Evolutionary conservation across 176 grass and related monocot species (phyloP).

Genomic region (Dendrocalamus sinicus): DNA sequence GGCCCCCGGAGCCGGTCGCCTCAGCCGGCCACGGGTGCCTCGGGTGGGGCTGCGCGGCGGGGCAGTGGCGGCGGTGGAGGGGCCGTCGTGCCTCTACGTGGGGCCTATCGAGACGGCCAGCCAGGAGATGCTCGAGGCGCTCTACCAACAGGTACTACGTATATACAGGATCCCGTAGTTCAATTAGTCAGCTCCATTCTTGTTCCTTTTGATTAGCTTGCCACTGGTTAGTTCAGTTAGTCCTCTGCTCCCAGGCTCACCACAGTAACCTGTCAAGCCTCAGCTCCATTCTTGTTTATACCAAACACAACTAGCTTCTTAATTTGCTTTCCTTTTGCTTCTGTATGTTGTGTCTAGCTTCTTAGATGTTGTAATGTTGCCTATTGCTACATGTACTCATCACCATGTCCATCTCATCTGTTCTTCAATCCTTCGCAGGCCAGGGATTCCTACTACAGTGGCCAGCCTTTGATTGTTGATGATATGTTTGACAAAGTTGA

Average conservation of each 20-base stretch:
- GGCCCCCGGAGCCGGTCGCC: conserved; percentile 37
- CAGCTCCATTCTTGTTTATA: not conserved
- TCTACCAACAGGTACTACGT: conserved; percentile 74
- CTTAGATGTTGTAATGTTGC: not conserved
- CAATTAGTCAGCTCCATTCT: not conserved
- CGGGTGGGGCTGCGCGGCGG: conserved; percentile 34
- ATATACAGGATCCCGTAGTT: too few species aligned
- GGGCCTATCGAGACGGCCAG: conserved; percentile 95
- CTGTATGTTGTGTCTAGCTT: not conserved
- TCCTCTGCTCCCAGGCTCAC: too few species aligned
- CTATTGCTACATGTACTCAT: not conserved
- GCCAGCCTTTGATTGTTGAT: conserved; percentile 86
- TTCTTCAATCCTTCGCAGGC: conserved; percentile 51
- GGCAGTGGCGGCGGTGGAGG: conserved; percentile 41
- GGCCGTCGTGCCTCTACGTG: conserved; percentile 90
- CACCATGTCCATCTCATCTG: not conserved
- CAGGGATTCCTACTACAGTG: conserved; percentile 92
- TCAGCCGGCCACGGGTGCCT: conserved; percentile 32
- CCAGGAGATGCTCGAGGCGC: conserved; percentile 92
- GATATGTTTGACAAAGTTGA: conserved; percentile 98
- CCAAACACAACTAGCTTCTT: not conserved
- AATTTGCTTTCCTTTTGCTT: not conserved
- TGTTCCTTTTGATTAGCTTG: not conserved
- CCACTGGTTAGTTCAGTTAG: too few species aligned
- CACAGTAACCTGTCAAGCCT: too few species aligned